Evolutionary conservation across 768 basidiomycete genomes (phyloP), one percentile per base, ranked within the genome.

Genomic region (Flagelloscypha sp.): DNA sequence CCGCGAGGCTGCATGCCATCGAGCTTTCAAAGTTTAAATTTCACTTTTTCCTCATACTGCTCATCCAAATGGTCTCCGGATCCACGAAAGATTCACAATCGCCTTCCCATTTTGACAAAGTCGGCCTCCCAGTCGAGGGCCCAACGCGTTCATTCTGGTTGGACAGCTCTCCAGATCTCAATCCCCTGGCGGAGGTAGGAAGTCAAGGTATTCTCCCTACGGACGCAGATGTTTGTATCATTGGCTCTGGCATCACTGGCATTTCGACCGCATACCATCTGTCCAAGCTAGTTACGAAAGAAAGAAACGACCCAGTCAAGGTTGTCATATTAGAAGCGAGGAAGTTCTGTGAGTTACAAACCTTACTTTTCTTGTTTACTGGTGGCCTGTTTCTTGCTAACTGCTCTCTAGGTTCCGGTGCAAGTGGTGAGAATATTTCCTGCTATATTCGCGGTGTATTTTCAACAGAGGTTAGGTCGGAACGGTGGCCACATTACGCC

Each of bases 231-330:
- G 58, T 88, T 7, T 84, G 77, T 42, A 77, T 89, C 45, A 75
- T 90, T 27, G 87, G 87, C 5, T 75, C 79, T 20, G 85, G 86
- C 0, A 79, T 88, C 24, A 84, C 85, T 1, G 86, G 86, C 12
- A 68, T 84, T 6, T 74, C 76, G 13, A 68, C 74, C 4, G 82
- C 84, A 6, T 87, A 84, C 53, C 82, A 88, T 49, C 61, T 90
- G 22, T 61, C 75, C 3, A 60, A 64, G 33, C 44, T 46, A 6
- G 33, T 54, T 29, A 46, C 40, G 25, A 42, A 50, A 41, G 22
- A 45, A 42, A 21, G 39, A 15, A 35, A 33, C 16, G 30, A 44
- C 25, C 48, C 63, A 12, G 42, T 73, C 28, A 74, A 60, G 20
- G 65, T 79, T 1, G 74, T 79, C 12, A 61, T 93, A 9, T 54